A percentile compares a stretch with the other conserved stretches of the same genome.
Evolutionary conservation across 805 yeast genomes (phyloP).

Genomic region (Ogataea kodamae): DNA sequence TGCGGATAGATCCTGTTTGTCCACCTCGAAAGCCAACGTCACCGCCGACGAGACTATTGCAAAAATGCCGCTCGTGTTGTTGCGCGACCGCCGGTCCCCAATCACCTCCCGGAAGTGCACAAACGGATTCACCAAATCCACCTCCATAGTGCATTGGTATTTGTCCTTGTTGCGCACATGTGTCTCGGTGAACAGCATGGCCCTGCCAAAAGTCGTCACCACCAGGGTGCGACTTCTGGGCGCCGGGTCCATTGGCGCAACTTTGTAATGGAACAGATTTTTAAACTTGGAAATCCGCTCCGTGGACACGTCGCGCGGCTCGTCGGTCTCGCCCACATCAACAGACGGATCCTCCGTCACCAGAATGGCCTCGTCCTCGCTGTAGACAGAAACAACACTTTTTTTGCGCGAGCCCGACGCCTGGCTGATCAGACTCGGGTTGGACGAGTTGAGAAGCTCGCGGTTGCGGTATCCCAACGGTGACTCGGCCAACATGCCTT

Average conservation of each 20-base stretch:
- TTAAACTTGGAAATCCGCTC: slow-evolving; percentile 26
- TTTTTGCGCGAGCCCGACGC: slow-evolving; percentile 12
- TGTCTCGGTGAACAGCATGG: slow-evolving; percentile 48
- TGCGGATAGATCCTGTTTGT: slow-evolving; percentile 43
- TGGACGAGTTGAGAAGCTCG: slow-evolving; percentile 28
- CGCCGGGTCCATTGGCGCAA: slow-evolving; percentile 20
- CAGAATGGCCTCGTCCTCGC: slow-evolving; percentile 29
- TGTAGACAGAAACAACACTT: slow-evolving; percentile 12
- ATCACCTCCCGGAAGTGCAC: slow-evolving; percentile 58
- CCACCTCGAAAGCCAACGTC: slow-evolving; percentile 56
- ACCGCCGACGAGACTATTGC: slow-evolving; percentile 54
- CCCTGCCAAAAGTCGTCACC: slow-evolving; percentile 62
- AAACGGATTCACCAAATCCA: slow-evolving; percentile 50
- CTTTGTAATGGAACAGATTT: slow-evolving; percentile 27
- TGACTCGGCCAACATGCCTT: slow-evolving; percentile 55
- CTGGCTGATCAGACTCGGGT: slow-evolving; percentile 19
- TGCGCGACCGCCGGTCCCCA: slow-evolving; percentile 33
- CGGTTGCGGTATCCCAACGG: slow-evolving; percentile 49
- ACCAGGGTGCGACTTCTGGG: slow-evolving; percentile 48
- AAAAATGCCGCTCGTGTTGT: slow-evolving; percentile 45
- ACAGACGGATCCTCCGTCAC: slow-evolving; percentile 21
- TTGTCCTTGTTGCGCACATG: slow-evolving; percentile 34
- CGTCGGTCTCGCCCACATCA: slow-evolving; percentile 20
- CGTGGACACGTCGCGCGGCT: slow-evolving; percentile 13
- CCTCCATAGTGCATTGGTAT: slow-evolving; percentile 50